These are phyloP conservation scores for Yamadazyma taylorii DNA, from an alignment of 1,139 yeast genomes.

Conservation along the genomic window DNA sequence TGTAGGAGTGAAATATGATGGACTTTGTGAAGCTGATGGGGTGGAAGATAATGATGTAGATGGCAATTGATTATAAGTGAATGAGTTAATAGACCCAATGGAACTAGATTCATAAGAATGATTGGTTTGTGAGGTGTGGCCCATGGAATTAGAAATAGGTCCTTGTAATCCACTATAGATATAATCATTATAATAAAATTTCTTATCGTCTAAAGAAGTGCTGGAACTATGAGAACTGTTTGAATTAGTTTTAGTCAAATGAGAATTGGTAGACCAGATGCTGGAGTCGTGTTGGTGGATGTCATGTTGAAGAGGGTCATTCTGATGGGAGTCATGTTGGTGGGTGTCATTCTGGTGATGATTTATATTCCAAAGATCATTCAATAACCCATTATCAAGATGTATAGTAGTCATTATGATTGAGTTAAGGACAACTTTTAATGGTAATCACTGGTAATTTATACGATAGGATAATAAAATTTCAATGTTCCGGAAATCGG, in stretches of 20 bases:
- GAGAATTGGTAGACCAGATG: slow-evolving; percentile 8
- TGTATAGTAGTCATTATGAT: slow-evolving; percentile 5
- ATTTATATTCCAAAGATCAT: slow-evolving; percentile 15
- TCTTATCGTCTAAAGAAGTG: slow-evolving; percentile 2
- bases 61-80: neutral
- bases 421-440: neutral
- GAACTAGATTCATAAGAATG: too few relatives aligned
- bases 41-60: too few relatives aligned
- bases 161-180: too few relatives aligned
- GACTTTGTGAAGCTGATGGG: too few relatives aligned
- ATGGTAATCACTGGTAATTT: neutral
- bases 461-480: slow-evolving; percentile 1
- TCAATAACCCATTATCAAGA: slow-evolving; percentile 8
- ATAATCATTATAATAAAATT: slow-evolving; percentile 2
- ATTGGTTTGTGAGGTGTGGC: too few relatives aligned
- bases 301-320: too few relatives aligned
- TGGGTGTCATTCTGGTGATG: too few relatives aligned
- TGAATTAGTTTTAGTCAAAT: slow-evolving; percentile 4
- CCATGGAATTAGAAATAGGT: too few relatives aligned
- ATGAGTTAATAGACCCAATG: slow-evolving; percentile 2
- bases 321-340: too few relatives aligned
- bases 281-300: too few relatives aligned
- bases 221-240: slow-evolving; percentile 9
- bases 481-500: slow-evolving; percentile 15
- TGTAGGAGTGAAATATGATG: too few relatives aligned